phyloP scores from a whole-genome alignment of 1,284 basidiomycete genomes.

The Mycena citricolor region DNA sequence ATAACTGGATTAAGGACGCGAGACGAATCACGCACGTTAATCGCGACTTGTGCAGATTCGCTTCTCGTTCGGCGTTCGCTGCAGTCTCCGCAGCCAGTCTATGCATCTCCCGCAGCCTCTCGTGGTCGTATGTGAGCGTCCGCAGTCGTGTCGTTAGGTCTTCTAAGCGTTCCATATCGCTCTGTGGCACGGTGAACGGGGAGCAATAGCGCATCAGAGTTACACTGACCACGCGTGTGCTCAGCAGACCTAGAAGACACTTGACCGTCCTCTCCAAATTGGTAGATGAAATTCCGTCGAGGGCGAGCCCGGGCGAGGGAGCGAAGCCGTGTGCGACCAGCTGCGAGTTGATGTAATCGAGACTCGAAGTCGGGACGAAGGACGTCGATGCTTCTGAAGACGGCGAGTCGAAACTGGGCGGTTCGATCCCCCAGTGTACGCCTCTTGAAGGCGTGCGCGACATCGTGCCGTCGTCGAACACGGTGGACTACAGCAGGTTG shows the following conservation, averaged over 20 bases:
- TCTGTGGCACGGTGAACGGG: conserved; percentile 43
- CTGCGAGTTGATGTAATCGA: conserved; percentile 77
- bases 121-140: conserved; percentile 81
- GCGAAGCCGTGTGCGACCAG: conserved; percentile 80
- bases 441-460: conserved; percentile 43
- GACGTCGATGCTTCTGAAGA: conserved; percentile 43
- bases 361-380: conserved; percentile 48
- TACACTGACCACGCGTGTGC: conserved; percentile 69
- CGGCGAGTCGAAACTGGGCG: conserved; percentile 42
- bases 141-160: conserved; percentile 72
- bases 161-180: conserved; percentile 81
- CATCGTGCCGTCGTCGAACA: conserved; percentile 31
- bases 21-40: conserved; percentile 51
- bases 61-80: conserved; percentile 74
- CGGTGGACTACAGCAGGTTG: background rate
- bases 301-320: conserved; percentile 56
- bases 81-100: conserved; percentile 53
- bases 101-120: conserved; percentile 69
- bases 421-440: conserved; percentile 48
- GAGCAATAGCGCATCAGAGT: background rate
- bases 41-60: conserved; percentile 69
- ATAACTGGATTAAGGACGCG: background rate
- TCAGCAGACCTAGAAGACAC: conserved; percentile 76
- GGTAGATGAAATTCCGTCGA: conserved; percentile 58
- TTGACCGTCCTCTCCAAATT: conserved; percentile 70